These are phyloP conservation scores for Hyaloscypha bicolor DNA, from an alignment of 495 filamentous ascomycete genomes.

Conservation along the genomic window DNA sequence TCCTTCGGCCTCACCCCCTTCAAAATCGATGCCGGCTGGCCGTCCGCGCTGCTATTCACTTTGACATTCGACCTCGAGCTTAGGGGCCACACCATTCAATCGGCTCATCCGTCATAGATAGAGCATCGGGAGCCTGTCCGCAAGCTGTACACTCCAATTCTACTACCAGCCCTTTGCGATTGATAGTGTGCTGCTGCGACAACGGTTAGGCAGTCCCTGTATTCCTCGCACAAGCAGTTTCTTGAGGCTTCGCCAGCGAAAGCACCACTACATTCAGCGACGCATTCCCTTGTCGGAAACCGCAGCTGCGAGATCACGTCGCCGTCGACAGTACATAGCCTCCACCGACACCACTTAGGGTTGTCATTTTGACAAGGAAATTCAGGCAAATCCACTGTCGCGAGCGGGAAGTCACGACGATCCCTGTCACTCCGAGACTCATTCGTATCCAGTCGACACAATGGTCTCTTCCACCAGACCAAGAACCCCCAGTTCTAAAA, in stretches of 20 bases:
- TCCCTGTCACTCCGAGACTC: slow-evolving; percentile 31
- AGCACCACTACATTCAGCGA: not conserved
- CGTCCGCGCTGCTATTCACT: slow-evolving; percentile 1
- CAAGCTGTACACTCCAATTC: not conserved
- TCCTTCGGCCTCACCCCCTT: slow-evolving; percentile 3
- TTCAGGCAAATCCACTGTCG: slow-evolving; percentile 26
- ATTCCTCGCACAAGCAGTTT: not conserved
- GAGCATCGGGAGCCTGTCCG: slow-evolving; percentile 1
- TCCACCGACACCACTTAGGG: not conserved
- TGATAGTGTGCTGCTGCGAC: not conserved
- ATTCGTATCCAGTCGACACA: slow-evolving; percentile 27
- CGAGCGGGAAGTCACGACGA: slow-evolving; percentile 14
- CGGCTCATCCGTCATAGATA: not conserved
- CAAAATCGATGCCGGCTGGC: not conserved
- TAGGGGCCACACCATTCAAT: not conserved
- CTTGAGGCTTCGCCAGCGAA: not conserved
- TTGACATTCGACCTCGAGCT: not conserved
- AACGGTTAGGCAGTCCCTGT: not conserved
- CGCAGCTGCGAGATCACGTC: not conserved
- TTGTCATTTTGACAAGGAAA: not conserved
- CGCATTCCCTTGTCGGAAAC: not conserved
- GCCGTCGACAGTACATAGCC: not conserved
- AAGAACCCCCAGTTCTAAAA: slow-evolving; percentile 28
- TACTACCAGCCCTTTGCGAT: not conserved
- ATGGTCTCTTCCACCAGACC: slow-evolving; percentile 33